Base-by-base conservation (phyloP, 2,329 filamentous ascomycete genomes). In the Tetracladium maxilliforme region DNA sequence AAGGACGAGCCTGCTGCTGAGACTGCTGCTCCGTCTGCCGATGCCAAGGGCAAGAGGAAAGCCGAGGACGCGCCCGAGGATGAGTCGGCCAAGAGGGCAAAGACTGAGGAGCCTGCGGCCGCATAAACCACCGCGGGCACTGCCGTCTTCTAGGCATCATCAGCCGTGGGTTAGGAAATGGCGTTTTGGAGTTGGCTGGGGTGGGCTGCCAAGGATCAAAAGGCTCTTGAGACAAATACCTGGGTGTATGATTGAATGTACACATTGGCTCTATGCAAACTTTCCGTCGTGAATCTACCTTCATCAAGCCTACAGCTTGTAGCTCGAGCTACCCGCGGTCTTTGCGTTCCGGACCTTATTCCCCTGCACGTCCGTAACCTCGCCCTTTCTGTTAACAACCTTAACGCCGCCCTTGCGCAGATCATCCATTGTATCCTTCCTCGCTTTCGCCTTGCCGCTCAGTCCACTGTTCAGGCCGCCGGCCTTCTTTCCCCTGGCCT, bases 321-420 rank as follows among this genome's bases (percentile, higher is more conserved):
- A 74, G 30, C 54, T 62, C 30, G 39, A 45, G 30, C 69, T 68
- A 24, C 60, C 61, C 21, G 52, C 46, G n/a, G 52, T 45, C 44
- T 56, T 61, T 18, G 49, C 51, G 22, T 52, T 58, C 47, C 62
- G 62, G 21, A 77, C 64, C 56, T 80, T 77, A 42, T 78, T 82
- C 16, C 86, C 86, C 38, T 90, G 73, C 17, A 93, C 66, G 52
- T 92, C 78, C 11, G 76, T 75, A 27, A 93, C 56, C 49, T 86
- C 76, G 26, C 87, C 87, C 59, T 82, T 86, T 54, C 78, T 80
- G 33, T 84, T 86, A 53, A 94, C 90, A 31, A 95, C 69, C 62
- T 79, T 87, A 39, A 94, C 87, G 31, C 81, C 81, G 26, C 81
- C 84, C 64, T 78, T 81, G 58, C 77, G 82, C 43, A 87, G 55